A percentile compares a stretch with the other conserved stretches of the same genome.
phyloP scores from a whole-genome alignment of 2,329 filamentous ascomycete genomes.

The Ceratocystis destructans region DNA sequence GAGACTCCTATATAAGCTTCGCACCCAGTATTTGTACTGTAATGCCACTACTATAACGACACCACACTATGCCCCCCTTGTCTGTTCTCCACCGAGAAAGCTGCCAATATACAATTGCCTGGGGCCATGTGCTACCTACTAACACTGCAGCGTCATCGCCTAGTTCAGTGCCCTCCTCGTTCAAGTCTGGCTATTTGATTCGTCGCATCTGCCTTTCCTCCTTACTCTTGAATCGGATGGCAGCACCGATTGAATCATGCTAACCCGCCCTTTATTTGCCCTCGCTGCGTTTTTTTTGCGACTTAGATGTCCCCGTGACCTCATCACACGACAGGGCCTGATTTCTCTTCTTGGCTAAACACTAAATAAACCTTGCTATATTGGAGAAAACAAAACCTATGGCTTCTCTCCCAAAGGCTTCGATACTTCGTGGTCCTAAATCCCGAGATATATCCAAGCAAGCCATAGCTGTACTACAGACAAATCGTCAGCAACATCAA shows the following conservation, averaged over 20 bases:
- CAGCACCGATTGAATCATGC: background rate
- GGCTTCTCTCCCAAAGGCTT: too few relatives aligned
- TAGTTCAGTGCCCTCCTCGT: background rate
- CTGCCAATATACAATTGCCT: background rate
- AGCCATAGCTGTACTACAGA: background rate
- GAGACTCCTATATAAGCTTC: too few relatives aligned
- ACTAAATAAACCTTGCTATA: background rate
- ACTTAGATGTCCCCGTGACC: background rate
- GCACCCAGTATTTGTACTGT: too few relatives aligned
- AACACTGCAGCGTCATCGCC: background rate
- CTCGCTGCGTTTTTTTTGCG: background rate
- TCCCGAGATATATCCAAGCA: slow-evolving; percentile 4
- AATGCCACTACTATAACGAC: too few relatives aligned
- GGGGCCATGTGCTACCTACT: background rate
- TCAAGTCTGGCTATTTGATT: background rate
- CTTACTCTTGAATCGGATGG: background rate
- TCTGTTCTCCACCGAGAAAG: background rate
- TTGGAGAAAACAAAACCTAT: background rate
- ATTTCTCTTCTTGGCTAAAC: background rate
- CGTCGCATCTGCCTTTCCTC: background rate
- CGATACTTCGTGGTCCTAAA: background rate
- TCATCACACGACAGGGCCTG: background rate
- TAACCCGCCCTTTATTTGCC: too few relatives aligned
- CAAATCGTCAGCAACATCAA: background rate
- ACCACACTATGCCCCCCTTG: background rate